Evolutionary conservation across 495 filamentous ascomycete species (phyloP), one percentile per base, ranked within the genome.

Genomic region (Tuber aestivum): DNA sequence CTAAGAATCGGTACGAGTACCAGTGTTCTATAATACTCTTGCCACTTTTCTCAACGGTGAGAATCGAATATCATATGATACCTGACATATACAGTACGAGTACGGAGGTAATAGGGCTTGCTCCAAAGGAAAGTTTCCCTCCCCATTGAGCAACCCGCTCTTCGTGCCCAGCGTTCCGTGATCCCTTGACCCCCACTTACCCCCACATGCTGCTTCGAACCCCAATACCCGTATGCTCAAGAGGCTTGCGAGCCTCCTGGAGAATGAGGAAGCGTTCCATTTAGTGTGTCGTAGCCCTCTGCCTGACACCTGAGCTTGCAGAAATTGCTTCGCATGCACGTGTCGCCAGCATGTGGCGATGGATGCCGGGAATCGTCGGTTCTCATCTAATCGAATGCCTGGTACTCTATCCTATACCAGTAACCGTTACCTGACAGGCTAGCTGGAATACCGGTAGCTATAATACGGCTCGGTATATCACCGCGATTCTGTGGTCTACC

Each of bases 331-430:
- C 56, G 27, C 56, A 65, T 7, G 27, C 56, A 27, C 56, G 6
- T 16, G 56, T 6, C 12, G 56, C 56, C 56, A 65, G 56, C n/a
- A 65, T 65, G 56, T 65, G 56, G 56, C 56, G 27, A 65, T 65
- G 35, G 32, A 65, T 65, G 56, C 56, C 56, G 56, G 56, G 56
- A 35, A 65, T 65, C n/a, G 9, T 65, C 27, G 56, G 14, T 65
- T 27, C 50, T 23, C 23, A 56, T 56, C 23, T 61, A 61, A 61
- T 61, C 2, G n/a, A 14, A 61, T 61, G 23, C 50, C n/a, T 4
- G 50, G 50, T 61, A 61, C 50, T 61, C 23, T 61, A 61, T 61
- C 50, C 50, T n/a, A 61, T 61, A 61, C 50, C 27, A 35, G 56
- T 27, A 65, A 20, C 56, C 56, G 27, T 65, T 35, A 65, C 56